Percentiles rank a stretch among this genome's conserved stretches.
These are phyloP conservation scores for Tolypocladium ophioglossoides DNA, from an alignment of 2,329 filamentous ascomycete genomes.

Conservation along the genomic window DNA sequence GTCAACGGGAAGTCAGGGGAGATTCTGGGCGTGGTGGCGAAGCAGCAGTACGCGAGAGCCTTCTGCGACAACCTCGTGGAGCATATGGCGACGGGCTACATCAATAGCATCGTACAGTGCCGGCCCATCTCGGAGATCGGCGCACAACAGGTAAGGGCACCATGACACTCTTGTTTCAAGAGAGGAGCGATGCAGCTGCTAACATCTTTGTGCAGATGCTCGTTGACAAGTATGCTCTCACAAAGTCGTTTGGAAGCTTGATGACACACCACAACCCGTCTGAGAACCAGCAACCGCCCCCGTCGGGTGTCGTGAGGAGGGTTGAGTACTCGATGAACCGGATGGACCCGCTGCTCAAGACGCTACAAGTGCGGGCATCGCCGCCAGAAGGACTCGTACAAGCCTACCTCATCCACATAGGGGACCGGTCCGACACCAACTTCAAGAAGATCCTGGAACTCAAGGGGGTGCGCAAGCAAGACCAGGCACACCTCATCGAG, in stretches of 20 bases:
- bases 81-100: slow-evolving; percentile 66
- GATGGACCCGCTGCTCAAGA: slow-evolving; percentile 89
- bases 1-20: slow-evolving; percentile 64
- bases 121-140: slow-evolving; percentile 87
- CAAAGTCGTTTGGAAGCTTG: slow-evolving; percentile 65
- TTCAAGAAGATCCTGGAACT: slow-evolving; percentile 94
- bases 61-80: slow-evolving; percentile 97
- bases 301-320: slow-evolving; percentile 67
- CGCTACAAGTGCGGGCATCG: slow-evolving; percentile 82
- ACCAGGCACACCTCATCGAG: slow-evolving; percentile 75
- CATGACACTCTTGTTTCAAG: not conserved
- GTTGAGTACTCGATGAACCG: slow-evolving; percentile 76
- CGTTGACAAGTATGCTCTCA: slow-evolving; percentile 84
- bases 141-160: slow-evolving; percentile 65
- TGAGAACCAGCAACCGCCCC: slow-evolving; percentile 27
- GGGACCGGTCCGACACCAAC: slow-evolving; percentile 84
- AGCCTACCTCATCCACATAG: slow-evolving; percentile 95
- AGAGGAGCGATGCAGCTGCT: not conserved
- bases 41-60: slow-evolving; percentile 86
- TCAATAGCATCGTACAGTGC: slow-evolving; percentile 78
- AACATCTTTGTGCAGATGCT: slow-evolving; percentile 57
- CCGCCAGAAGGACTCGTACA: slow-evolving; percentile 92
- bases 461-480: slow-evolving; percentile 79
- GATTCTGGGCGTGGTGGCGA: slow-evolving; percentile 67
- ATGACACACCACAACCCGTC: slow-evolving; percentile 50